Evolutionary conservation across 2,329 filamentous ascomycete genomes (phyloP), one percentile per base, ranked within the genome.

Genomic region (Hypoxylon sp.): DNA sequence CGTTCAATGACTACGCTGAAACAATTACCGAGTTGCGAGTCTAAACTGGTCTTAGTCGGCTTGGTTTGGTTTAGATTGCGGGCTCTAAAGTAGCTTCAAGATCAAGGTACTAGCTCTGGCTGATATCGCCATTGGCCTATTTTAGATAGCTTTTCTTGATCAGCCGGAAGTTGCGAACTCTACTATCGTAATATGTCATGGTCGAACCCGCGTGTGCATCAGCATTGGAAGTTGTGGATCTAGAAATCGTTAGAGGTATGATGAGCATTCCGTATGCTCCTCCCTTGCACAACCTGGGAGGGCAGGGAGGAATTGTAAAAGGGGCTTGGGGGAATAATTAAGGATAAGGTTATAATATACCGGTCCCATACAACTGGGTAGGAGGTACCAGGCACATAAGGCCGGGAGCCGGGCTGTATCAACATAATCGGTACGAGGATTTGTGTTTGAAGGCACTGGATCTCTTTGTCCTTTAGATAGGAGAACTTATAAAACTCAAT

Each of bases 61-160:
- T 7, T 19, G 7, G 7, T 11, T 27, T 32, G 19, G 55, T 54
- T 59, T 62, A 55, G 53, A 48, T 3, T 44, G 32, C 58, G 64
- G 64, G 53, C 47, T 54, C 48, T 62, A 67, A 62, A 42, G 42
- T 44, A 67, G 58, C 17, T 35, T 6, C 17, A n/a, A 29, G 50
- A n/a, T 29, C 24, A 32, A 29, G n/a, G 2, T 39, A 39, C 31
- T 48, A 59, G 31, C 10, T 39, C 32, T 24, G 10, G 47, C 8
- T 44, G 8, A 24, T 24, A 31, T 37, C 44, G 47, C 27, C 46
- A 19, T 21, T 27, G n/a, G n/a, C 2, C n/a, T 19, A 42, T 42
- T 42, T 17, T 17, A 42, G 13, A 6, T 39, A 37, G 7, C 3
- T 17, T 44, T 44, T 21, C 17, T 4, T 21, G 39, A 11, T 44